phyloP scores from a whole-genome alignment of 257 asterid genomes.

The Striga asiatica region DNA sequence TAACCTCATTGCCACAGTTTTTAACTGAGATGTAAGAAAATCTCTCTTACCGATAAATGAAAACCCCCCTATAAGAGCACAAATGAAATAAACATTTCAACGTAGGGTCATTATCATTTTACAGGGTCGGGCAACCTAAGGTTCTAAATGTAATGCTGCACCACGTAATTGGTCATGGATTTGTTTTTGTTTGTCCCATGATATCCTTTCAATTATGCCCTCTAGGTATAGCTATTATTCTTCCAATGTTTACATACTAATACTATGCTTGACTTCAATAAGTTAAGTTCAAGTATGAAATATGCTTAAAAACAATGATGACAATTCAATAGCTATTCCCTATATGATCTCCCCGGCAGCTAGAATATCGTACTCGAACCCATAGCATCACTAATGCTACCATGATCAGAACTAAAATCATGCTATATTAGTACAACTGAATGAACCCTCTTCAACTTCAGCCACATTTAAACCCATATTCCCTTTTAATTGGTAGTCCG shows the following conservation, averaged over 20 bases:
- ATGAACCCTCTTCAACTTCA: too few species aligned
- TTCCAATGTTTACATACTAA: constrained; percentile 1
- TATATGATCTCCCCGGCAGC: too few species aligned
- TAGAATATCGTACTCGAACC: too few species aligned
- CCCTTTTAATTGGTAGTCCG: too few species aligned
- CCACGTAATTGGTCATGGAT: background rate
- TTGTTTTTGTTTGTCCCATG: background rate
- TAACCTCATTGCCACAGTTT: background rate
- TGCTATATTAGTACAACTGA: too few species aligned
- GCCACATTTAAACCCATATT: too few species aligned
- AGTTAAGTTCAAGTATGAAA: too few species aligned
- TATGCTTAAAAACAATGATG: too few species aligned
- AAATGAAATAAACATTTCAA: background rate
- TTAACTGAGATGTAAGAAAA: background rate
- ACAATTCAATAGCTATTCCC: too few species aligned
- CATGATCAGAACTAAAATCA: too few species aligned
- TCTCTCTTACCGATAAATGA: background rate
- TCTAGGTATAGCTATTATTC: background rate
- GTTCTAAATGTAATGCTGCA: background rate
- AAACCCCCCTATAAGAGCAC: constrained; percentile 5
- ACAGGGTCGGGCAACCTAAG: background rate
- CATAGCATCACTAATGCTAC: too few species aligned
- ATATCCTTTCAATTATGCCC: background rate
- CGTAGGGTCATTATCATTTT: background rate
- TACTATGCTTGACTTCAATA: background rate